These are phyloP conservation scores for Nakazawaea sp. DNA, from an alignment of 805 yeast genomes.

Conservation along the genomic window DNA sequence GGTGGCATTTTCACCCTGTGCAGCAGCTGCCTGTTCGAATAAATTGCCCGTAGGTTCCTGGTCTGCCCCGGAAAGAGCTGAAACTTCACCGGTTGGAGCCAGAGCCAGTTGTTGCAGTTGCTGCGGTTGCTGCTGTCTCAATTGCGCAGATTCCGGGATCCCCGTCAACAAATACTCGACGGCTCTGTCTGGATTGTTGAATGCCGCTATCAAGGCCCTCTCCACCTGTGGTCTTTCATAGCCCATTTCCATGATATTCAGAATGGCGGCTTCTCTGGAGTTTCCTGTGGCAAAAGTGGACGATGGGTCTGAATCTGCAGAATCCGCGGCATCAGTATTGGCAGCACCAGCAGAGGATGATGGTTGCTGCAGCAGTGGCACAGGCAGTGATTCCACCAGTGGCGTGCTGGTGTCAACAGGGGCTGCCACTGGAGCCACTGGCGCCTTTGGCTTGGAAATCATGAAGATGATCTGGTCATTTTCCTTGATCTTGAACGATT, in stretches of 20 bases:
- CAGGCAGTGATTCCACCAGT: conserved; percentile 22
- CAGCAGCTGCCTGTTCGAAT: conserved; percentile 45
- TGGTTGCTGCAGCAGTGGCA: conserved; percentile 22
- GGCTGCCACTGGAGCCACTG: conserved; percentile 16
- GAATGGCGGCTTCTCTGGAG: conserved; percentile 71
- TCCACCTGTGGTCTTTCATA: conserved; percentile 84
- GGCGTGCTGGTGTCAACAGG: conserved; percentile 20
- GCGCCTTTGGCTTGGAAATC: conserved; percentile 55
- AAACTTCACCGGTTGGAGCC: conserved; percentile 15
- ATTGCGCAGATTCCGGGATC: conserved; percentile 58
- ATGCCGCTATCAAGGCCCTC: conserved; percentile 89
- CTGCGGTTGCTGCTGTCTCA: conserved; percentile 24
- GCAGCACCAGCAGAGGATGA: conserved; percentile 18
- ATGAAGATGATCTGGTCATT: conserved; percentile 88
- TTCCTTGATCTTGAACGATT: conserved; percentile 68
- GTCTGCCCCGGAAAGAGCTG: conserved; percentile 16
- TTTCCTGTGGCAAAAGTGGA: conserved; percentile 66
- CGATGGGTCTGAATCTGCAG: conserved; percentile 4
- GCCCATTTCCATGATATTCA: conserved; percentile 92
- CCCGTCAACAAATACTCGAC: conserved; percentile 92
- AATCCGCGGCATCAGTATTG: conserved; percentile 1
- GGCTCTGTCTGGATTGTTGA: conserved; percentile 96
- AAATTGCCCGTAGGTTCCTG: conserved; percentile 32
- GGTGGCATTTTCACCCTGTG: conserved; percentile 17
- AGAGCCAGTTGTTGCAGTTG: conserved; percentile 13